Conservation (phyloP, 129 eudicot species). For the Cynara cardunculus region DNA sequence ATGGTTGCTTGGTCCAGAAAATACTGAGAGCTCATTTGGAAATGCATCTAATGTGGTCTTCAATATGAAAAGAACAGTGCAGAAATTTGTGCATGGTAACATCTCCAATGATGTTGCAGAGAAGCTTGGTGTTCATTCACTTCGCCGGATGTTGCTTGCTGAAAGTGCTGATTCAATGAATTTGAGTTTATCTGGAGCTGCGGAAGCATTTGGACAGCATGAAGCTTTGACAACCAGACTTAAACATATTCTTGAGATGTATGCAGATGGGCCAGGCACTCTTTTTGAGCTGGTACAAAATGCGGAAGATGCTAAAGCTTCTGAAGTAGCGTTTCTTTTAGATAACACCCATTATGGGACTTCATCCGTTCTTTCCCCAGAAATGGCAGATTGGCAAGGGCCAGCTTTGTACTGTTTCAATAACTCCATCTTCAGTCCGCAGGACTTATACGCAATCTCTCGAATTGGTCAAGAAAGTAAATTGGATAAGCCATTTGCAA, state of each 20-base stretch:
- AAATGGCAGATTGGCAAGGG: conserved; percentile 99
- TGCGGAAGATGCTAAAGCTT: conserved; percentile 97
- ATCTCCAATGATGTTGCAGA: conserved; percentile 98
- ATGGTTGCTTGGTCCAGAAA: conserved; percentile 90
- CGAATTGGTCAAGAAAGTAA: conserved; percentile 99
- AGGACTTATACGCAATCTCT: conserved; percentile 91
- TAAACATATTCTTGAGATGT: conserved; percentile 97
- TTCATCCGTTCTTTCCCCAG: conserved; percentile 93
- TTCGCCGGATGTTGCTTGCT: conserved; percentile 88
- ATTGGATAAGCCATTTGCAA: conserved; percentile 89
- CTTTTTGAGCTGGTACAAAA: conserved; percentile 97
- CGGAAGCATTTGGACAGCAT: conserved; percentile 99
- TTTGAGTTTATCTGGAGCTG: conserved; percentile 94
- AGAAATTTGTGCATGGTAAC: conserved; percentile 87
- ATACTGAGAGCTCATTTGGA: conserved; percentile 37
- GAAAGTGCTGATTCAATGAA: conserved; percentile 99
- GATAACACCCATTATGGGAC: conserved; percentile 90
- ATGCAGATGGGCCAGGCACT: conserved; percentile 94
- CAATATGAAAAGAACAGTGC: conserved; percentile 61
- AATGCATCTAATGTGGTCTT: conserved; percentile 45
- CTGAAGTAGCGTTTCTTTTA: conserved; percentile 73
- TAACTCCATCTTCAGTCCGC: conserved; percentile 85
- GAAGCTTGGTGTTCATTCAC: conserved; percentile 92
- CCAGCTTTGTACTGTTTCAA: conserved; percentile 96
- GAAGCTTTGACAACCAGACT: conserved; percentile 98